Base-by-base conservation (phyloP, 2,329 filamentous ascomycete genomes). In the Hortaea werneckii region DNA sequence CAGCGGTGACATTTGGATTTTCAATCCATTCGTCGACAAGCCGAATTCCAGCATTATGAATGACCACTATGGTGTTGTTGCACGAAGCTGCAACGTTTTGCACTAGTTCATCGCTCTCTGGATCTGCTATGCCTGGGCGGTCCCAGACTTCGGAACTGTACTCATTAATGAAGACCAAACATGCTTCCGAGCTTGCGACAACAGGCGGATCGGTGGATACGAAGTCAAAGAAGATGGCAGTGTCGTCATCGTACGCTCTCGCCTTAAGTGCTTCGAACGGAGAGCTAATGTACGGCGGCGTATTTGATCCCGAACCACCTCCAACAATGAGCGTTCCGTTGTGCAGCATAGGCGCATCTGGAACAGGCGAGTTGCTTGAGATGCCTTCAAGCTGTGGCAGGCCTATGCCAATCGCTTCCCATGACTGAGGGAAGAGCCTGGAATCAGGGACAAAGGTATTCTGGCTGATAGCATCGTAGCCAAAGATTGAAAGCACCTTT, bases 21-120 rank as follows among this genome's bases (percentile, higher is more conserved):
- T 83, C 74, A 48, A 79, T 68, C 67, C 78, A 85, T 1, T 67
- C 65, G 48, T 83, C 79, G 0, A 83, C 74, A 0, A 80, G 60
- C 1, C 80, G 70, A 7, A 75, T 67, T 0, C 80, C 80, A 1
- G 79, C 78, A 37, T 81, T 83, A 61, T 84, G 80, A 5, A 83
- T 69, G 1, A 82, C 67, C 0, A 83, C 80, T 12, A 84, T 69
- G 1, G 80, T 83, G 49, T 78, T 82, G 50, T 67, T 70, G 61
- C 79, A 84, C 20, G 69, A 67, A 6, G 67, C 63, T 0, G 81
- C 80, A 0, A 84, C 78, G 40, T 75, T 71, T 1, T 64, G 64
- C 38, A 83, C 71, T 0, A 83, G 64, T 0, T 61, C 64, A 50
- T 84, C 79, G 1, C 76, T 80, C 6, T 61, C 58, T 1, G 55